Evolutionary conservation across 495 filamentous ascomycete genomes (phyloP), one percentile per base, ranked within the genome.

Genomic region (Thermothielavioides terrestris): DNA sequence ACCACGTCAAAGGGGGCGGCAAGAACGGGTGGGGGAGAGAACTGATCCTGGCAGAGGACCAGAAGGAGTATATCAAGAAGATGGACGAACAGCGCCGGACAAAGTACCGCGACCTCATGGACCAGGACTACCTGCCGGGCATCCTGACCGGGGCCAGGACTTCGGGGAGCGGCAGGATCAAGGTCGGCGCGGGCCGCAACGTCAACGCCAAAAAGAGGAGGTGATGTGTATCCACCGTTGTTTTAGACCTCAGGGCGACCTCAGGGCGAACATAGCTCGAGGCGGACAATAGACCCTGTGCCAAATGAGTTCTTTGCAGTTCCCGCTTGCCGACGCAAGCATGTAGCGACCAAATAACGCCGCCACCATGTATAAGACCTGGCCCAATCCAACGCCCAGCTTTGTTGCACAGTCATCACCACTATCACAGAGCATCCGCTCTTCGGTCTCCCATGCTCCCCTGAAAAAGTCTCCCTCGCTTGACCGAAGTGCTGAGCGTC

Each of bases 11-110:
- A 47, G 88, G 88, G 26, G 89, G 89, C 42, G 89, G 89, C 7
- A 90, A 94, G 68, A 79, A 81, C 5, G 86, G 86, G 6, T 95
- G 89, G 89, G 89, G 89, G 0, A 77, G 76, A 15, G 65, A 70
- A 12, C 70, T 97, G 52, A 88, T 98, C 40, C 72, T 98, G 2
- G 77, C 91, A 1, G 90, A 95, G 69, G 92, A 98, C 65, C 92
- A 98, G 73, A 94, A 96, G 69, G 94, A 98, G 71, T 97, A 87
- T 64, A 60, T 74, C 32, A 70, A 77, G 52, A 83, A 84, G 52
- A 66, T 77, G 7, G 75, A 72, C 11, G 75, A 81, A 58, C 74
- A 83, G 63, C 75, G 74, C 52, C 81, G 82, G 60, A 71, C 73
- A 46, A 81, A 82, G 61, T 81, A 86, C 62, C 81, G 76, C 51